phyloP scores from a whole-genome alignment of 768 basidiomycete genomes.

The Mycena chlorophos region DNA sequence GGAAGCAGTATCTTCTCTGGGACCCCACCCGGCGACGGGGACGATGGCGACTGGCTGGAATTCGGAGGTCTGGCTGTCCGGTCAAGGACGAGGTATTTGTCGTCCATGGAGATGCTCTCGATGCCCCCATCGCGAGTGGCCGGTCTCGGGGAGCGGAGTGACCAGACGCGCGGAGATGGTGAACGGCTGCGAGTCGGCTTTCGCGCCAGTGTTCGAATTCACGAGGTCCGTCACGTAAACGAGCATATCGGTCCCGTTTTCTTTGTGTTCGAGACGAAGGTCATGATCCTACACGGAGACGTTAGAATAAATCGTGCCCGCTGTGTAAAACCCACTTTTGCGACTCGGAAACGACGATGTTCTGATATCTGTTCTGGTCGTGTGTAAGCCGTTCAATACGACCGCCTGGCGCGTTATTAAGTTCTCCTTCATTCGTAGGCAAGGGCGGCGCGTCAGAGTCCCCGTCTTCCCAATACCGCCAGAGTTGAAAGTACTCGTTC shows the following conservation, averaged over 20 bases:
- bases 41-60: slow-evolving; percentile 34
- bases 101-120: slow-evolving; percentile 38
- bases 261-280: slow-evolving; percentile 44
- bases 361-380: slow-evolving; percentile 35
- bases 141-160: slow-evolving; percentile 32
- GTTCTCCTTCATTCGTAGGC: slow-evolving; percentile 38
- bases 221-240: slow-evolving; percentile 35
- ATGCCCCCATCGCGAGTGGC: slow-evolving; percentile 34
- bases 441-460: slow-evolving; percentile 27
- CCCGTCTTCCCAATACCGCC: slow-evolving; percentile 47
- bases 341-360: slow-evolving; percentile 33
- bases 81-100: slow-evolving; percentile 36
- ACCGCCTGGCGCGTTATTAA: slow-evolving; percentile 41
- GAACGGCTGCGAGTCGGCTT: slow-evolving; percentile 29
- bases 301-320: background rate
- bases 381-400: slow-evolving; percentile 45
- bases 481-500: slow-evolving; percentile 43
- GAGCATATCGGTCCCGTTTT: slow-evolving; percentile 38
- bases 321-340: slow-evolving; percentile 29
- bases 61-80: slow-evolving; percentile 29
- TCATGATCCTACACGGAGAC: slow-evolving; percentile 32
- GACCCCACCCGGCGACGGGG: slow-evolving; percentile 32
- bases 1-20: slow-evolving; percentile 36
- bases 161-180: slow-evolving; percentile 34
- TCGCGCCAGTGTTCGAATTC: slow-evolving; percentile 34